Conservation (phyloP, 2,329 filamentous ascomycete species). For the Neoscytalidium dimidiatum region DNA sequence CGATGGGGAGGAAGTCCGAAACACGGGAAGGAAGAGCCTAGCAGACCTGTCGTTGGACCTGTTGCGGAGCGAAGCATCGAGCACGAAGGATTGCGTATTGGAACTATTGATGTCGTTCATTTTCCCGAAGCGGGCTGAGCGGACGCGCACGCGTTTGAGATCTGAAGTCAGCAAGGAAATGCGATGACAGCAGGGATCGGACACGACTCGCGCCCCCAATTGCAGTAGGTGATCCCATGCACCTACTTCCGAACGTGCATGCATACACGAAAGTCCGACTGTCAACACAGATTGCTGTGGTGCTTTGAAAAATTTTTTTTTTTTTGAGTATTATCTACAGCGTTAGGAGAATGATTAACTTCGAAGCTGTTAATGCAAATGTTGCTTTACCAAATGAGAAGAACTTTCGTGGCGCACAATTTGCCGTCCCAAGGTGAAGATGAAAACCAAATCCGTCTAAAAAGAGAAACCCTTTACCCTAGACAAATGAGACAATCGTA, state of each 20-base stretch:
- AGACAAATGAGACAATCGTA: conserved; percentile 2
- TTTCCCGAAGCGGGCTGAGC: background rate
- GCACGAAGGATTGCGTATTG: background rate
- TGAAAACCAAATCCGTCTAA: background rate
- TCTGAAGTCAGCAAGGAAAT: background rate
- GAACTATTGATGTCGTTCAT: background rate
- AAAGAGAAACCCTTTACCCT: background rate
- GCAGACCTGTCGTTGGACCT: background rate
- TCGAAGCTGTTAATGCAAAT: background rate
- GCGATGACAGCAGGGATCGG: background rate
- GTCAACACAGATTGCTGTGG: background rate
- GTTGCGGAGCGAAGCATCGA: too few relatives aligned
- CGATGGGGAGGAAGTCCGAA: conserved; percentile 19
- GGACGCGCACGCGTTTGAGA: background rate
- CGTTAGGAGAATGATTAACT: background rate
- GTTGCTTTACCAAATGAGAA: background rate
- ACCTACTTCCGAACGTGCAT: background rate
- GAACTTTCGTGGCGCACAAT: conserved; percentile 12
- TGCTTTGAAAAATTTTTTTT: background rate
- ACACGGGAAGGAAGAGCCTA: background rate
- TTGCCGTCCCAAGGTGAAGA: conserved; percentile 8
- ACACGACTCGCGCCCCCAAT: background rate
- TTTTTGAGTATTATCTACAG: conserved; percentile 4
- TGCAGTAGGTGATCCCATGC: background rate
- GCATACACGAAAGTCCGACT: background rate